Evolutionary conservation across 148 eudicot genomes (phyloP).

Genomic region (Talinum fruticosum): DNA sequence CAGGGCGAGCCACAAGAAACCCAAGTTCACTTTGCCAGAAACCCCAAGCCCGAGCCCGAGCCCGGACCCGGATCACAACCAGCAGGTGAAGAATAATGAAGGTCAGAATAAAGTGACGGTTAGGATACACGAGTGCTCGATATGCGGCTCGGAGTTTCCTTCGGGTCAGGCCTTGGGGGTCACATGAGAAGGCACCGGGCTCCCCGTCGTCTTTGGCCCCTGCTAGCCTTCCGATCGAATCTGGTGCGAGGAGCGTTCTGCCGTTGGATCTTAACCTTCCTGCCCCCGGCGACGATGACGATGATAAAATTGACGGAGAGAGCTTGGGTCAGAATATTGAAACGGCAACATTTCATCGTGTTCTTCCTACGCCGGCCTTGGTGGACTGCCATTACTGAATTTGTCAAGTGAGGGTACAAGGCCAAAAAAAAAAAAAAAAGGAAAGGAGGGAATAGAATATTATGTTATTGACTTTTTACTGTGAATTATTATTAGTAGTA

Average conservation of each 20-base stretch:
- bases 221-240: constrained; percentile 8
- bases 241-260: constrained; percentile 19
- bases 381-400: constrained; percentile 34
- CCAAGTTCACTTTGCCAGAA: constrained; percentile 25
- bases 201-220: background rate
- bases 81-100: background rate
- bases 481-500: constrained; percentile 17
- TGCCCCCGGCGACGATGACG: constrained; percentile 55
- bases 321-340: constrained; percentile 12
- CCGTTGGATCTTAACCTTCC: constrained; percentile 82
- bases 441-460: background rate
- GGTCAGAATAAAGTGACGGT: background rate
- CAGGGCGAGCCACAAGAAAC: constrained; percentile 86
- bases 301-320: constrained; percentile 6
- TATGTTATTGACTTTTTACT: constrained; percentile 26
- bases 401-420: background rate
- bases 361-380: constrained; percentile 30
- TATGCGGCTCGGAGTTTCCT: constrained; percentile 77
- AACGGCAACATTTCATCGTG: constrained; percentile 31
- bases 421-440: background rate
- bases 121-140: constrained; percentile 76
- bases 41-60: background rate
- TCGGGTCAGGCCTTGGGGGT: constrained; percentile 98
- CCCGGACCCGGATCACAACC: background rate
- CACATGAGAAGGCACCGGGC: constrained; percentile 88